Base-by-base conservation (phyloP, 164 flowering plant genomes). In the Saururus chinensis region DNA sequence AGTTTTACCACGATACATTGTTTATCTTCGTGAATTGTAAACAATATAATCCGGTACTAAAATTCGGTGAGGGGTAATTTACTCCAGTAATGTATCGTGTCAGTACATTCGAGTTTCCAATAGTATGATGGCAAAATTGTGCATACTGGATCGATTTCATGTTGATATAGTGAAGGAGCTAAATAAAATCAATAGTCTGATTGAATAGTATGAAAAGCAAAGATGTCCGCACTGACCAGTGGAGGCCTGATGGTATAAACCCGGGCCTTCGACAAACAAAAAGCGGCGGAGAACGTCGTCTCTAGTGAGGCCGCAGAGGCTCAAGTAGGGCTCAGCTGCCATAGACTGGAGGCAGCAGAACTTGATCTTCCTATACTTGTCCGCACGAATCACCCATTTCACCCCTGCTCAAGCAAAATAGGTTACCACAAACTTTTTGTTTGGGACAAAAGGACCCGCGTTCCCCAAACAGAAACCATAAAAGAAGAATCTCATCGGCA, bases 281-380 rank as follows among this genome's bases (percentile, higher is more conserved):
- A 92, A 87, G 51, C 95, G 84, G 2, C 81, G 84, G 42, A 78
- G 80, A 65, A 92, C 95, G 74, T 87, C 92, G 68, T 84, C 84
- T 61, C 85, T 73, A 9, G 75, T 80, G 45, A 92, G 73, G 37
- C 91, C 91, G 69, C 88, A 77, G 0, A 75, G 22, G 4, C 57
- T 71, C 80, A 92, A 53, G 72, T 92, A 92, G 5, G 93, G 98
- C 59, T 89, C 93, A 45, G 96, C 96, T 73, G 87, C 80, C 61
- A 79, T 66, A 23, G 96, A 92, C 74, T 92, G 98, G 53, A 92
- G 75, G 71, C 95, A 87, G 67, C 98, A 92, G 74, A 87, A 92
- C 71, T 86, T 92, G 66, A 92, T 85, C 79, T 84, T 83, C 76
- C 68, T 79, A 62, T 84, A 49, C 71, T 82, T 80, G 75, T 92